These are phyloP conservation scores for Annulohypoxylon stygium DNA, from an alignment of 495 filamentous ascomycete species.

Conservation along the genomic window DNA sequence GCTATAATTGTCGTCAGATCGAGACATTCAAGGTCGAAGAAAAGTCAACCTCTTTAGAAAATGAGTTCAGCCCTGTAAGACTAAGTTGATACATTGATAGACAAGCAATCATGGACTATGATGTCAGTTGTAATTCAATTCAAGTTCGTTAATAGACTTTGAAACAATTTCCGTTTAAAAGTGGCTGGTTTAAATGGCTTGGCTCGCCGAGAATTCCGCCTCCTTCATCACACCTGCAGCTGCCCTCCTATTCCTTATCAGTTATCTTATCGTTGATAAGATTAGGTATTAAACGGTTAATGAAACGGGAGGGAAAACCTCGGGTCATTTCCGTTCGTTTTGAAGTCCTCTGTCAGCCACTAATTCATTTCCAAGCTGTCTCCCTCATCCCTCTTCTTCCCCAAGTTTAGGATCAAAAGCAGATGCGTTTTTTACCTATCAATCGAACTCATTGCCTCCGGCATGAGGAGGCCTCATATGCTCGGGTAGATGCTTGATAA, in stretches of 20 bases:
- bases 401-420: background rate
- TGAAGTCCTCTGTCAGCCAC: background rate
- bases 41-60: background rate
- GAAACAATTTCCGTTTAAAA: slow-evolving; percentile 29
- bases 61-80: slow-evolving; percentile 9
- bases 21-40: background rate
- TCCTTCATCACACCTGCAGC: background rate
- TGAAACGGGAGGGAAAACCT: background rate
- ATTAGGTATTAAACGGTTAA: background rate
- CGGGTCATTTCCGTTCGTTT: background rate
- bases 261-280: background rate
- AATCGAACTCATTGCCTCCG: background rate
- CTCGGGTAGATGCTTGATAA: background rate
- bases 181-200: slow-evolving; percentile 1
- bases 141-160: slow-evolving; percentile 6
- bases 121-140: slow-evolving; percentile 16
- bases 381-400: background rate
- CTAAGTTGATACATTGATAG: slow-evolving; percentile 37
- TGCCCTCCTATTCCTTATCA: background rate
- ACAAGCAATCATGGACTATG: slow-evolving; percentile 25
- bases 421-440: background rate
- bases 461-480: background rate
- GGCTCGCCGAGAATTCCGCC: background rate
- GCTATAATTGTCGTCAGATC: background rate
- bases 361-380: background rate